phyloP scores from a whole-genome alignment of 2,329 filamentous ascomycete species.

The Sclerotinia glacialis region DNA sequence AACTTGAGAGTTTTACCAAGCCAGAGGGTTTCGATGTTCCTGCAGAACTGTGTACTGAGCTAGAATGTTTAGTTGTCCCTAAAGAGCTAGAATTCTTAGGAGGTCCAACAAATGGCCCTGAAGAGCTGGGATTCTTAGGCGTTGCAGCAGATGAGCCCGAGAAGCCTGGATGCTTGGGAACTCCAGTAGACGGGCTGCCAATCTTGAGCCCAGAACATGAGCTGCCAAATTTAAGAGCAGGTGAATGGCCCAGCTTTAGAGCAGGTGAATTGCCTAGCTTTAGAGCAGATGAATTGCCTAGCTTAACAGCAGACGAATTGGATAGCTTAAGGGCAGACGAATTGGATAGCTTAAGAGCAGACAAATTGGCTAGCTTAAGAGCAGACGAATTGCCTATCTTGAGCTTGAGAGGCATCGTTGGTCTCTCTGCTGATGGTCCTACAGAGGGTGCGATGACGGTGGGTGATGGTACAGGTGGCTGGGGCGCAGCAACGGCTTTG shows the following conservation, averaged over 20 bases:
- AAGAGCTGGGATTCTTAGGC: conserved; percentile 1
- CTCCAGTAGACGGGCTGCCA: background rate
- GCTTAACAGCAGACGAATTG: background rate
- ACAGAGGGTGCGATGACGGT: background rate
- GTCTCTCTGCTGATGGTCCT: conserved; percentile 4
- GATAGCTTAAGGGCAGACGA: background rate
- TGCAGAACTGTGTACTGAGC: background rate
- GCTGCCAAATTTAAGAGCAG: background rate
- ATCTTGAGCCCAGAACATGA: background rate
- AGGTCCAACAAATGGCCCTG: background rate
- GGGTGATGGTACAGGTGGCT: conserved; percentile 11
- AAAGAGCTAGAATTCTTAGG: background rate
- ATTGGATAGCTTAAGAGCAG: background rate
- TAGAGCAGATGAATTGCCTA: background rate
- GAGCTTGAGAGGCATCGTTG: conserved; percentile 16
- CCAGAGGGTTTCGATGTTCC: background rate
- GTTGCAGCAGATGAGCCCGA: background rate
- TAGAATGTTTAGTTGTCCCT: conserved; percentile 4
- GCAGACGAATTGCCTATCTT: conserved; percentile 11
- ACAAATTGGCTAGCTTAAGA: background rate
- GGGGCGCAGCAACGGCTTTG: conserved; percentile 5
- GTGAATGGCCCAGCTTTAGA: background rate
- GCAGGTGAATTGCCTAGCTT: background rate
- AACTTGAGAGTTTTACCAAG: conserved; percentile 8
- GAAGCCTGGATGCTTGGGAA: background rate